Percentiles rank a stretch among this genome's conserved stretches.
These are phyloP conservation scores for Anthracocystis panici-leucophaei DNA, from an alignment of 1,284 basidiomycete species.

Conservation along the genomic window DNA sequence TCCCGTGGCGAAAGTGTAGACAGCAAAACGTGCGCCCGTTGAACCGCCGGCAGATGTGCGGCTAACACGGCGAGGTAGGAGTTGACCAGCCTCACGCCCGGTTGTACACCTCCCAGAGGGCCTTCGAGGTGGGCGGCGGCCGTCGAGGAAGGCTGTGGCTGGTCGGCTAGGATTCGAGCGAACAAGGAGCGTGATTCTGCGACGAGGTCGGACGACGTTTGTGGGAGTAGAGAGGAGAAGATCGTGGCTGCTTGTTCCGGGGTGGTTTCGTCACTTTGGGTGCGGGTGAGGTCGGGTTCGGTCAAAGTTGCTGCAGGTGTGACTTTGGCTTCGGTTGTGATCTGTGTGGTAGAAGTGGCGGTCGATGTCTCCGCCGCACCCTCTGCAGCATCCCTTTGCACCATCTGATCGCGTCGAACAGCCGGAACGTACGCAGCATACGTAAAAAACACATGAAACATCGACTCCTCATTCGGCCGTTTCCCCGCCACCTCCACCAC, in stretches of 20 bases:
- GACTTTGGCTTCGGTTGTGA: neutral
- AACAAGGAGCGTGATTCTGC: constrained; percentile 80
- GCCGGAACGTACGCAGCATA: constrained; percentile 82
- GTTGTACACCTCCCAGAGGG: constrained; percentile 76
- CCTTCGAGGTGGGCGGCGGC: constrained; percentile 41
- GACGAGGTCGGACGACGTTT: constrained; percentile 80
- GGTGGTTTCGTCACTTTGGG: constrained; percentile 67
- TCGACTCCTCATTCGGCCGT: constrained; percentile 78
- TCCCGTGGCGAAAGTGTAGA: neutral
- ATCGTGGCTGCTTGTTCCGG: constrained; percentile 71
- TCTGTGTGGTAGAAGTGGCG: neutral
- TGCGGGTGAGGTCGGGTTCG: neutral
- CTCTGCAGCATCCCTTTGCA: neutral
- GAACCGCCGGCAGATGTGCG: constrained; percentile 61
- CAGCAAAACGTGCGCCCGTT: constrained; percentile 6
- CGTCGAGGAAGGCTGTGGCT: neutral
- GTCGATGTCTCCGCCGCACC: neutral
- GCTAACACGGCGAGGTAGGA: constrained; percentile 83
- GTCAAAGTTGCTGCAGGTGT: neutral
- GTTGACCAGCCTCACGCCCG: constrained; percentile 79
- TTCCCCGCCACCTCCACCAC: constrained; percentile 49
- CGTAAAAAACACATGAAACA: constrained; percentile 86
- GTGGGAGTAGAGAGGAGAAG: constrained; percentile 74
- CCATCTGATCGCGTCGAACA: constrained; percentile 43
- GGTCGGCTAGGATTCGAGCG: constrained; percentile 76